phyloP scores from a whole-genome alignment of 768 basidiomycete genomes.

The Phylloporus rhodoxanthus region DNA sequence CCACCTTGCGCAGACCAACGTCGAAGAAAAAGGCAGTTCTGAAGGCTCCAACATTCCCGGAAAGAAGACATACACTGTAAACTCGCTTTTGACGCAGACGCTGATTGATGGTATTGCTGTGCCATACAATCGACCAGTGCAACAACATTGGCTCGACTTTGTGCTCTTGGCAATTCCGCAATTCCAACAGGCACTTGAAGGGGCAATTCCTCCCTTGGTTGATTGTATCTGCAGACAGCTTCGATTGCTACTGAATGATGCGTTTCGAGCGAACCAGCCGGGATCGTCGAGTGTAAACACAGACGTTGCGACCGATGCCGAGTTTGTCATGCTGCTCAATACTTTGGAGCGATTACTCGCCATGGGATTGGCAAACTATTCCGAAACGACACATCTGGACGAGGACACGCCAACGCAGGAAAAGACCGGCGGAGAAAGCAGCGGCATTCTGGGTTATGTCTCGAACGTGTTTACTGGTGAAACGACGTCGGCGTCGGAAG shows the following conservation, averaged over 20 bases:
- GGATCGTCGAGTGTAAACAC: conserved; percentile 39
- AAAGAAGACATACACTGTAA: conserved; percentile 44
- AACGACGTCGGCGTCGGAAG: conserved; percentile 43
- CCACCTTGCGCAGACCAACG: conserved; percentile 24
- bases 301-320: conserved; percentile 64
- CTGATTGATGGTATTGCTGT: conserved; percentile 74
- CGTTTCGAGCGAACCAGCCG: conserved; percentile 39
- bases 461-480: conserved; percentile 87
- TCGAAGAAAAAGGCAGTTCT: conserved; percentile 30
- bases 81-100: conserved; percentile 69
- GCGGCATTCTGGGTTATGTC: conserved; percentile 81
- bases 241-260: conserved; percentile 48
- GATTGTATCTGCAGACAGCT: conserved; percentile 77
- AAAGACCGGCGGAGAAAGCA: conserved; percentile 47
- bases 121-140: conserved; percentile 64
- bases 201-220: conserved; percentile 64
- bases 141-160: conserved; percentile 98
- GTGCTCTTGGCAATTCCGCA: conserved; percentile 86
- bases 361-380: conserved; percentile 58
- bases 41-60: conserved; percentile 32
- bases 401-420: conserved; percentile 52
- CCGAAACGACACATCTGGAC: conserved; percentile 45
- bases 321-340: conserved; percentile 78
- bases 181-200: conserved; percentile 66
- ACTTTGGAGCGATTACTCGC: conserved; percentile 77